Evolutionary conservation across 2,329 filamentous ascomycete species (phyloP).

Genomic region (Davidsoniella australis): DNA sequence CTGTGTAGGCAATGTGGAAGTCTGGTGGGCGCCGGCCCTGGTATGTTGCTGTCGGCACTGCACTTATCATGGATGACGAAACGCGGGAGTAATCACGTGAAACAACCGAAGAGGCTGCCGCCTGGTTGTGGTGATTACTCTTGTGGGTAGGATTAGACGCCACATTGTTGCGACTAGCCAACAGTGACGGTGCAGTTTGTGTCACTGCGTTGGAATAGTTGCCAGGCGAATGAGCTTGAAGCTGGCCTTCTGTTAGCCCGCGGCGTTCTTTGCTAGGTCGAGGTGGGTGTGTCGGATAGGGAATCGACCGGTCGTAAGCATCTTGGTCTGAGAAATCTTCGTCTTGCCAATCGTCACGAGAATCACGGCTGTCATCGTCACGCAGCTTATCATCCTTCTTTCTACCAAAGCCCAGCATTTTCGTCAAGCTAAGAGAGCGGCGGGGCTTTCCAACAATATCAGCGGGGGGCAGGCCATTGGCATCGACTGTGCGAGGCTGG

Average conservation of each 20-base stretch:
- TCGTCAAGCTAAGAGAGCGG: slow-evolving; percentile 12
- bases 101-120: neutral
- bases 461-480: neutral
- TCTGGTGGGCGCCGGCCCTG: slow-evolving; percentile 4
- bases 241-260: slow-evolving; percentile 6
- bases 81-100: slow-evolving; percentile 1
- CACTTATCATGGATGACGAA: slow-evolving; percentile 2
- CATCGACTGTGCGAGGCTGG: neutral
- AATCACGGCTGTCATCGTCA: slow-evolving; percentile 16
- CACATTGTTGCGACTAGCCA: slow-evolving; percentile 3
- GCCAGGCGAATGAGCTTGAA: neutral
- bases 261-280: neutral
- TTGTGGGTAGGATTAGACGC: neutral
- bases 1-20: slow-evolving; percentile 6
- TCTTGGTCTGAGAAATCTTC: slow-evolving; percentile 4
- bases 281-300: neutral
- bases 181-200: slow-evolving; percentile 9
- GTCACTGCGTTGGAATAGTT: slow-evolving; percentile 9
- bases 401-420: slow-evolving; percentile 11
- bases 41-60: neutral
- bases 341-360: slow-evolving; percentile 1
- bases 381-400: slow-evolving; percentile 22
- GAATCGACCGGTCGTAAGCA: slow-evolving; percentile 4
- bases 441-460: slow-evolving; percentile 7
- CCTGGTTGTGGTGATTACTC: neutral